These are phyloP conservation scores for Falciphora oryzae DNA, from an alignment of 2,329 filamentous ascomycete species.

Conservation along the genomic window DNA sequence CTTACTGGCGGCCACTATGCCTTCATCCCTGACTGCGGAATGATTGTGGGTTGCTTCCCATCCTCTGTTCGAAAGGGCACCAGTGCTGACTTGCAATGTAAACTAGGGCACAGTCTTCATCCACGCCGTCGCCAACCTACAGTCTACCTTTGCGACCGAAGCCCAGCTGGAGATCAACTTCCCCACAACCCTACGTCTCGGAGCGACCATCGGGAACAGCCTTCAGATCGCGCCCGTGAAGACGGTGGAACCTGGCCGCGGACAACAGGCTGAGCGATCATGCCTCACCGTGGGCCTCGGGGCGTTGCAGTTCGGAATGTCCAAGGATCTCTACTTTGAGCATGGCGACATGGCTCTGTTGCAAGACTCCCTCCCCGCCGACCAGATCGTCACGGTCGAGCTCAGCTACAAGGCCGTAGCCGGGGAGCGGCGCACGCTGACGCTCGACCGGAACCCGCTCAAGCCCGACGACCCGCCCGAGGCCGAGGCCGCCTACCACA, in stretches of 20 bases:
- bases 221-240: slow-evolving; percentile 20
- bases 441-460: slow-evolving; percentile 15
- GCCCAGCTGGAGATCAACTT: slow-evolving; percentile 38
- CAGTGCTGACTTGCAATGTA: slow-evolving; percentile 8
- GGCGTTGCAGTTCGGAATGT: slow-evolving; percentile 56
- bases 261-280: slow-evolving; percentile 10
- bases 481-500: slow-evolving; percentile 42
- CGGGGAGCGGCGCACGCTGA: neutral
- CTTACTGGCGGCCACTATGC: slow-evolving; percentile 51
- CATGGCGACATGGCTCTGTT: slow-evolving; percentile 20
- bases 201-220: slow-evolving; percentile 32
- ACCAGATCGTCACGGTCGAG: slow-evolving; percentile 25
- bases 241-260: neutral
- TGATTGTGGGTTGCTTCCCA: slow-evolving; percentile 35
- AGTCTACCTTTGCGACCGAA: slow-evolving; percentile 48
- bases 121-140: slow-evolving; percentile 55
- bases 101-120: slow-evolving; percentile 51
- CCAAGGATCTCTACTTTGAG: slow-evolving; percentile 47
- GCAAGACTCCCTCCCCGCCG: neutral
- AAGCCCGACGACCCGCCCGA: slow-evolving; percentile 21
- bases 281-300: slow-evolving; percentile 37
- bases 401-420: slow-evolving; percentile 29
- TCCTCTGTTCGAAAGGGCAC: neutral
- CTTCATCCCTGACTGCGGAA: slow-evolving; percentile 56
- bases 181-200: slow-evolving; percentile 28